These are phyloP conservation scores for Rhizophagus sp. DNA, from an alignment of 192 early-diverging fungal genomes.

Conservation along the genomic window DNA sequence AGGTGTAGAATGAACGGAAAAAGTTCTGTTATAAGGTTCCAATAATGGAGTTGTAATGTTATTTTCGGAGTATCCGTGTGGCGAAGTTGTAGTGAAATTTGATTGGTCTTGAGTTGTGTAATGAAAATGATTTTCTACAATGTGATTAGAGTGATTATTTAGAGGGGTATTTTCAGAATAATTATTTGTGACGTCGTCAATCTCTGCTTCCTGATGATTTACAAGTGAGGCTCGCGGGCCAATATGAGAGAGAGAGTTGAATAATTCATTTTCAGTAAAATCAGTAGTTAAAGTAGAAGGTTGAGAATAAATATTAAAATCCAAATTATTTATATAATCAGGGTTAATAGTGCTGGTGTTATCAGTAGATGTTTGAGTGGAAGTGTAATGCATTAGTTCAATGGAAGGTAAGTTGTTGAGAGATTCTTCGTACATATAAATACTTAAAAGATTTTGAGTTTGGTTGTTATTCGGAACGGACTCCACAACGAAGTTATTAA, in stretches of 20 bases:
- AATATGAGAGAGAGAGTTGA: not conserved
- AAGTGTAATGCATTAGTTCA: conserved; percentile 1
- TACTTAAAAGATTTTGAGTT: not conserved
- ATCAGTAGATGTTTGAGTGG: not conserved
- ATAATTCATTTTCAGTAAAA: not conserved
- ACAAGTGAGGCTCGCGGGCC: not conserved
- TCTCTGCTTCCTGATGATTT: not conserved
- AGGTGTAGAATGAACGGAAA: not conserved
- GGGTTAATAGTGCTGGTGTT: not conserved
- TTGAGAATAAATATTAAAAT: not conserved
- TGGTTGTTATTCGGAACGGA: not conserved
- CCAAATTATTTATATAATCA: not conserved
- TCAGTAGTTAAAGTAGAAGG: not conserved
- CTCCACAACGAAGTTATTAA: no score
- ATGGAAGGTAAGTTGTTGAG: not conserved
- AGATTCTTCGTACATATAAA: not conserved
- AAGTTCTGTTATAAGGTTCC: not conserved
- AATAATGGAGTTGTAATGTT: not conserved
- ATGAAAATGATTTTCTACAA: not conserved
- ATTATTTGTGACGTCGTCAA: not conserved
- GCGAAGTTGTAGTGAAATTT: not conserved
- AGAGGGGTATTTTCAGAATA: not conserved
- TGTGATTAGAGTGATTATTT: not conserved
- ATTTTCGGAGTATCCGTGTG: not conserved
- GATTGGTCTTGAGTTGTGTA: not conserved